Percentiles rank a stretch among this genome's conserved stretches.
phyloP scores from a whole-genome alignment of 2,329 filamentous ascomycete species.

The Colletotrichum sp. region DNA sequence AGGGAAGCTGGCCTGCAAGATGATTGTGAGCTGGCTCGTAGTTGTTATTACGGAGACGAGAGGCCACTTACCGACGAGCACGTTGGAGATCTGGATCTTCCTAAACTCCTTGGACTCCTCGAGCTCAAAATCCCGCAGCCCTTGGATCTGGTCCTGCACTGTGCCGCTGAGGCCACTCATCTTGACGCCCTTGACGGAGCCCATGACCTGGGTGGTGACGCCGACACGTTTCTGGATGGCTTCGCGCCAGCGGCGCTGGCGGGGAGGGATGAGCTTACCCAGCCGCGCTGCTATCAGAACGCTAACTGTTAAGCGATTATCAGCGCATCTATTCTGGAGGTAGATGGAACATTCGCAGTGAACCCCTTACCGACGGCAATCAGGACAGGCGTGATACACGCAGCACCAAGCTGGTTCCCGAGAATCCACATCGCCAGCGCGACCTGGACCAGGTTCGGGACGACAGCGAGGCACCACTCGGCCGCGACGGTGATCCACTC shows the following conservation, averaged over 20 bases:
- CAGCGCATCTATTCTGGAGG: background rate
- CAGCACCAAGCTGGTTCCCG: slow-evolving; percentile 38
- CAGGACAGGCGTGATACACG: slow-evolving; percentile 43
- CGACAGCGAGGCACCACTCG: slow-evolving; percentile 23
- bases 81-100: background rate
- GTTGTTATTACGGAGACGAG: too few species aligned
- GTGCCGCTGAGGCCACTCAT: slow-evolving; percentile 50
- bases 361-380: slow-evolving; percentile 32
- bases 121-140: slow-evolving; percentile 24
- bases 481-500: slow-evolving; percentile 28
- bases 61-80: background rate
- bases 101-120: slow-evolving; percentile 16
- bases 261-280: background rate
- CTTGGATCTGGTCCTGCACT: slow-evolving; percentile 28
- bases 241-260: slow-evolving; percentile 44
- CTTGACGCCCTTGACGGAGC: slow-evolving; percentile 56
- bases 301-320: background rate
- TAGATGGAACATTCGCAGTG: background rate
- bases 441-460: slow-evolving; percentile 22
- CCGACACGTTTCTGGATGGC: slow-evolving; percentile 55
- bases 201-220: slow-evolving; percentile 50
- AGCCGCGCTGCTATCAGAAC: background rate
- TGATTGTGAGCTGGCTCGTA: accelerated
- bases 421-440: slow-evolving; percentile 30
- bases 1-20: background rate